A percentile compares a stretch with the other conserved stretches of the same genome.
Conservation (phyloP, 2,329 filamentous ascomycete species). For the Orbilia quercus region DNA sequence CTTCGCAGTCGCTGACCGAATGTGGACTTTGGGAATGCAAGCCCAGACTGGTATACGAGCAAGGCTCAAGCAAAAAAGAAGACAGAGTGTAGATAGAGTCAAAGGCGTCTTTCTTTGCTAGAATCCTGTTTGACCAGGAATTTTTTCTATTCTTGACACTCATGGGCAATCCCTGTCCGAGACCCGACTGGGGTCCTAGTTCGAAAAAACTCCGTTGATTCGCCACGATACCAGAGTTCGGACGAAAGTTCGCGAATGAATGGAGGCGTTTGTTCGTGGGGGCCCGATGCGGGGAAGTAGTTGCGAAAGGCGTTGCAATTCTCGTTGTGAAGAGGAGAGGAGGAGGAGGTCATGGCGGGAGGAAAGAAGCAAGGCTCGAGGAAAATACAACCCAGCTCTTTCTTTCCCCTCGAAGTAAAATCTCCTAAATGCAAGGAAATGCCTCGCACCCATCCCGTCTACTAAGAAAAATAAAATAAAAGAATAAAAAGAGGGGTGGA, state of each 20-base stretch:
- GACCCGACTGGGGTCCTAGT: slow-evolving; percentile 29
- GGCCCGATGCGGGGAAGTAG: slow-evolving; percentile 42
- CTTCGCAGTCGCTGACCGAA: slow-evolving; percentile 42
- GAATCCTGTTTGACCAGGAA: slow-evolving; percentile 46
- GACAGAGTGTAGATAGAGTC: slow-evolving; percentile 41
- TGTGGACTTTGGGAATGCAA: slow-evolving; percentile 18
- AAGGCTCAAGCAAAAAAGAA: slow-evolving; percentile 1
- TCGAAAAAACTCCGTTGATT: slow-evolving; percentile 52
- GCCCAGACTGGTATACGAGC: slow-evolving; percentile 29
- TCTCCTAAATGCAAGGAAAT: slow-evolving; percentile 19
- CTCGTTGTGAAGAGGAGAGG: background rate
- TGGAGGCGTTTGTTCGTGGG: slow-evolving; percentile 34
- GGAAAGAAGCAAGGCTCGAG: slow-evolving; percentile 10
- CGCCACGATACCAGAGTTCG: slow-evolving; percentile 50
- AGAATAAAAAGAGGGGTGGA: slow-evolving; percentile 3
- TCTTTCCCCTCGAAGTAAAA: slow-evolving; percentile 28
- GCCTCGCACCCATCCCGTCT: background rate
- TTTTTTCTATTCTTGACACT: slow-evolving; percentile 48
- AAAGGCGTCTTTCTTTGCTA: slow-evolving; percentile 14
- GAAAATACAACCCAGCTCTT: slow-evolving; percentile 16
- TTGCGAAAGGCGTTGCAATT: slow-evolving; percentile 23
- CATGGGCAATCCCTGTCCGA: slow-evolving; percentile 35
- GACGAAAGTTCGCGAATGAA: slow-evolving; percentile 40
- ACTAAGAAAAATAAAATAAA: slow-evolving; percentile 17
- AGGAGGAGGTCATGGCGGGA: background rate